Percentiles rank a stretch among this genome's conserved stretches.
Conservation (phyloP, 805 yeast species). For the Phaffomyces opuntiae region DNA sequence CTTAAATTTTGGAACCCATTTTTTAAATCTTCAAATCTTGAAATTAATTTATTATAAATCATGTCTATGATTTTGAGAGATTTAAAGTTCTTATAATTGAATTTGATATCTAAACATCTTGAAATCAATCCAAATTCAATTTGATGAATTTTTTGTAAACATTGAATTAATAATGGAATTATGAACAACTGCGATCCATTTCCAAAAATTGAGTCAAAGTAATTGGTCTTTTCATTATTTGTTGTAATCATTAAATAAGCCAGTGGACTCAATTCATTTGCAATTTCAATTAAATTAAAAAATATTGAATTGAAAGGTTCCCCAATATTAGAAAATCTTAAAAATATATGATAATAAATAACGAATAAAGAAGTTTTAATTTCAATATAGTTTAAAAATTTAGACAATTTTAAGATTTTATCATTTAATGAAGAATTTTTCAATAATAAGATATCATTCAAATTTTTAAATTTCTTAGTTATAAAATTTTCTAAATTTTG, state of each 20-base stretch:
- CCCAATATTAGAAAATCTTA: constrained; percentile 8
- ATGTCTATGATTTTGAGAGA: constrained; percentile 8
- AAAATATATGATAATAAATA: constrained; percentile 20
- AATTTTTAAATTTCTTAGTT: constrained; percentile 24
- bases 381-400: constrained; percentile 23
- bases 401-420: constrained; percentile 19
- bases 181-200: constrained; percentile 18
- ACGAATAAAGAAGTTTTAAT: constrained; percentile 20
- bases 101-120: constrained; percentile 25
- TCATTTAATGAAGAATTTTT: constrained; percentile 14
- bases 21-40: constrained; percentile 25
- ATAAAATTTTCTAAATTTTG: constrained; percentile 32
- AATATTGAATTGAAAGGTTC: constrained; percentile 1
- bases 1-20: constrained; percentile 37
- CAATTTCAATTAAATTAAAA: constrained; percentile 12
- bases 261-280: constrained; percentile 20
- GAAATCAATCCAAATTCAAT: constrained; percentile 13
- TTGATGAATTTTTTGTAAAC: constrained; percentile 18
- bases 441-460: constrained; percentile 22
- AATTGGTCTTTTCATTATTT: constrained; percentile 19
- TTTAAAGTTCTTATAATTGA: constrained; percentile 11
- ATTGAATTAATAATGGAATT: constrained; percentile 14
- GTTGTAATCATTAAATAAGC: constrained; percentile 18
- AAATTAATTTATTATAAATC: constrained; percentile 18
- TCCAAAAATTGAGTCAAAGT: constrained; percentile 22